Base-by-base conservation (phyloP, 78 protist species). In the Polysphondylium violaceum region DNA sequence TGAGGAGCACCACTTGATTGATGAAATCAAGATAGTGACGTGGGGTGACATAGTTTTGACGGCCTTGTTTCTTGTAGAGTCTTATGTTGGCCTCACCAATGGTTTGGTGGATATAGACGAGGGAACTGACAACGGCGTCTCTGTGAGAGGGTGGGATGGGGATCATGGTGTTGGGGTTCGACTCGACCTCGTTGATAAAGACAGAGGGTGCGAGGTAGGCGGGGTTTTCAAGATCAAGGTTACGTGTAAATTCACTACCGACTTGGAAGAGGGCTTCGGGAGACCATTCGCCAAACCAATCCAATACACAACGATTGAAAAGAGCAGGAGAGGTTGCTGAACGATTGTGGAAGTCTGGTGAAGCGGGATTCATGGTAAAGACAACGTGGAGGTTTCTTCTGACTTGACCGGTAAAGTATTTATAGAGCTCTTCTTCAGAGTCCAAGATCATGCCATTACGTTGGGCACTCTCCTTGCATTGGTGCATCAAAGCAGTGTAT, bases 231-330 rank as follows among this genome's bases (percentile, higher is more conserved):
- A 97, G 72, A 74, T 96, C 98, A 19, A 96, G 83, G 47, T 67
- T 71, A 19, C 41, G 29, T 16, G 99, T 97, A 36, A 97, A 95
- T 74, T 97, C 98, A 5, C 31, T 9, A 40, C 95, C 97, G 11
- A 98, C 98, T 74, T 96, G 98, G 90, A 87, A 73, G 19, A 96
- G 68, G 3, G 99, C 98, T 25, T 75, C 78, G 17, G 69, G 78
- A 17, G 96, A 71, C 99, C 99, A 99, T 40, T 97, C 98, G 23
- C 99, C 99, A 55, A 97, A 97, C 99, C 99, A 98, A 87, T 98
- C 99, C 56, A 98, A 63, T 33, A 97, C 98, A 75, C 99, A 99
- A 41, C 99, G 96, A 88, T 98, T 98, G 97, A 97, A 98, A 47
- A 99, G 97, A 2, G 99, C 99, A 0, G 99, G 99, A 6, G 97